Evolutionary conservation across 495 filamentous ascomycete species (phyloP).

Genomic region (Penicillium pancosmium): DNA sequence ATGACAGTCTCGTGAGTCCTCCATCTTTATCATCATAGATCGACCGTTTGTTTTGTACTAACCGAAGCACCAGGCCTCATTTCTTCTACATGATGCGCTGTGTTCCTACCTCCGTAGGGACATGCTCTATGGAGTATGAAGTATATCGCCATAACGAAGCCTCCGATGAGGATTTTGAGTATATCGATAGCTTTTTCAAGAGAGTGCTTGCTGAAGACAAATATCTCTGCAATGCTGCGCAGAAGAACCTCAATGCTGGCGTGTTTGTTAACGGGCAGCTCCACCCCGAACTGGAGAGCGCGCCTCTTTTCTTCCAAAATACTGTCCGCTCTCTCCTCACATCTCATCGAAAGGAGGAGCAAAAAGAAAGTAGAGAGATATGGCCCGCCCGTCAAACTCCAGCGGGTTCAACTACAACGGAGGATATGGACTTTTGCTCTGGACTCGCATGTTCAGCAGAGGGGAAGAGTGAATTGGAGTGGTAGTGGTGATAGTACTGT

Average conservation of each 20-base stretch:
- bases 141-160: conserved; percentile 47
- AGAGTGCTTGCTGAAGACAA: conserved; percentile 49
- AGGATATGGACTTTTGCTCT: conserved; percentile 42
- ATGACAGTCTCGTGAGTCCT: conserved; percentile 52
- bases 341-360: conserved; percentile 41
- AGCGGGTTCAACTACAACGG: conserved; percentile 28
- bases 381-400: conserved; percentile 50
- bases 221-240: conserved; percentile 44
- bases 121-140: conserved; percentile 46
- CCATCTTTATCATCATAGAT: neutral
- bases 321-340: conserved; percentile 40
- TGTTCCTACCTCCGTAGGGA: conserved; percentile 39
- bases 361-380: conserved; percentile 39
- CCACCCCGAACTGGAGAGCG: conserved; percentile 46
- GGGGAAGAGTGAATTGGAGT: conserved; percentile 18
- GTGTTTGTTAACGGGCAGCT: conserved; percentile 52
- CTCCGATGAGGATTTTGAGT: conserved; percentile 40
- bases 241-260: conserved; percentile 49
- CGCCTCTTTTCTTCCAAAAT: conserved; percentile 52
- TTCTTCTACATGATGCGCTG: conserved; percentile 52
- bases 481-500: conserved; percentile 9
- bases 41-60: neutral
- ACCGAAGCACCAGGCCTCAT: conserved; percentile 32
- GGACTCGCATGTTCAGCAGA: conserved; percentile 26
- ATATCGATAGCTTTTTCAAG: conserved; percentile 45